These are phyloP conservation scores for Rhizopogon roseolus DNA, from an alignment of 768 basidiomycete genomes.

Conservation along the genomic window DNA sequence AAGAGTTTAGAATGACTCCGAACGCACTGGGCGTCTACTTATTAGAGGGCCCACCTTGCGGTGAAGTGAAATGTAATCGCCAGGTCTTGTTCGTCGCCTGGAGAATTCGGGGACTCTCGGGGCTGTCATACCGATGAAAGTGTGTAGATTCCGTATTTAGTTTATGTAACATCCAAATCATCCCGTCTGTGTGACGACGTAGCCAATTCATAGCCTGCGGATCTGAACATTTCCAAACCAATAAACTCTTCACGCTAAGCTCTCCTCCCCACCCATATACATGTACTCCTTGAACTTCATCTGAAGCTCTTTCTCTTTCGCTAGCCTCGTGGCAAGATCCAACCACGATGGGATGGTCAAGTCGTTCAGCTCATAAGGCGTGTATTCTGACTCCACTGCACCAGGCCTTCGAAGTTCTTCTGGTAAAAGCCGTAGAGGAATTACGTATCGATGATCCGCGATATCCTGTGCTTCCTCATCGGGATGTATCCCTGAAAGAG, in stretches of 20 bases:
- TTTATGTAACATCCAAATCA: no score
- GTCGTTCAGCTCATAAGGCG: conserved; percentile 71
- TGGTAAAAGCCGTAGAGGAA: conserved; percentile 57
- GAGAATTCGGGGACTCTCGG: no score
- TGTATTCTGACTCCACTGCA: conserved; percentile 42
- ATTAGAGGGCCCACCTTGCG: no score
- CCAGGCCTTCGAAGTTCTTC: conserved; percentile 36
- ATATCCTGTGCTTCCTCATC: conserved; percentile 10
- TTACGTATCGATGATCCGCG: conserved; percentile 35
- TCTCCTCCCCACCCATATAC: conserved; percentile 51
- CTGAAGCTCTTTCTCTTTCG: conserved; percentile 50
- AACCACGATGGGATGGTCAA: conserved; percentile 77
- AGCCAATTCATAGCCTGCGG: no score
- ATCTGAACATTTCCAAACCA: no score
- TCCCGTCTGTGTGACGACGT: no score
- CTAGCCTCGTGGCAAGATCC: conserved; percentile 56
- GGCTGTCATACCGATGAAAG: no score
- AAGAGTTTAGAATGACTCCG: no score
- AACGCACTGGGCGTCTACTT: no score
- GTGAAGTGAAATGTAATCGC: no score
- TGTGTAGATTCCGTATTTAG: no score
- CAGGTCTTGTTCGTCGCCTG: no score
- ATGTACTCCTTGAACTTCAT: conserved; percentile 65
- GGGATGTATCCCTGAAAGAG: conserved; percentile 36
- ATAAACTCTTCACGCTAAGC: neutral